These are phyloP conservation scores for Aspergillus nomiae DNA, from an alignment of 2,329 filamentous ascomycete species.

Conservation along the genomic window DNA sequence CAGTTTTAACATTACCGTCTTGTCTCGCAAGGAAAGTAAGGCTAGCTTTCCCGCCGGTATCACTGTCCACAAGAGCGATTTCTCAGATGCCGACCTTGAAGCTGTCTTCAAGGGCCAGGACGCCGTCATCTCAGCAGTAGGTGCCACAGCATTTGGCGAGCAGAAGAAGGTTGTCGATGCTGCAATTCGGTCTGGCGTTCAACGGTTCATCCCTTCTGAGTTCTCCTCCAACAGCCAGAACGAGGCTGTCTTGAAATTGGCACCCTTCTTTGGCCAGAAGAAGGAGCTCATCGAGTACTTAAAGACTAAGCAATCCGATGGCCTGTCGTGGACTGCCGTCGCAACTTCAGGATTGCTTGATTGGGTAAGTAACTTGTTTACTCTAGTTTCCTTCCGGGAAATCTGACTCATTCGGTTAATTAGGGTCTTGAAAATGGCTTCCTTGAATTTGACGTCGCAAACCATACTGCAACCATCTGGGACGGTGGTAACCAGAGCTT, in stretches of 20 bases:
- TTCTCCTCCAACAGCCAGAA: constrained; percentile 32
- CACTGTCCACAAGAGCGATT: constrained; percentile 26
- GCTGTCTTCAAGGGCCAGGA: constrained; percentile 31
- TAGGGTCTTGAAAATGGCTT: constrained; percentile 52
- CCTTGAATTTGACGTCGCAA: constrained; percentile 54
- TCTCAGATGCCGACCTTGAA: constrained; percentile 25
- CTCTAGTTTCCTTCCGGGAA: not conserved
- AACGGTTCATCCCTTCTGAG: constrained; percentile 37
- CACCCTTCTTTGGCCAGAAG: constrained; percentile 30
- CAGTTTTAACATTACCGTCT: constrained; percentile 25
- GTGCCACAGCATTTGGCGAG: constrained; percentile 23
- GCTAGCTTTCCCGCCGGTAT: constrained; percentile 23
- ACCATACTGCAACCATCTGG: constrained; percentile 56
- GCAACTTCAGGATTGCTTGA: constrained; percentile 65
- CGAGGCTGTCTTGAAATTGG: constrained; percentile 23
- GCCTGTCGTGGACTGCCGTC: constrained; percentile 62
- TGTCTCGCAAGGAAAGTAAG: constrained; percentile 26
- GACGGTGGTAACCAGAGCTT: constrained; percentile 59
- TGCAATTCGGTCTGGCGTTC: constrained; percentile 33
- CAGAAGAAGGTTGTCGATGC: constrained; percentile 37
- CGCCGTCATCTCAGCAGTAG: constrained; percentile 32
- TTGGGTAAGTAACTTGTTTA: constrained; percentile 41
- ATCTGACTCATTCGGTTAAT: constrained; percentile 15
- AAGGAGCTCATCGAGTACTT: constrained; percentile 53
- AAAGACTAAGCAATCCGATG: constrained; percentile 47